Conservation (phyloP, 2,329 filamentous ascomycete species). For the Colletotrichum karsti region DNA sequence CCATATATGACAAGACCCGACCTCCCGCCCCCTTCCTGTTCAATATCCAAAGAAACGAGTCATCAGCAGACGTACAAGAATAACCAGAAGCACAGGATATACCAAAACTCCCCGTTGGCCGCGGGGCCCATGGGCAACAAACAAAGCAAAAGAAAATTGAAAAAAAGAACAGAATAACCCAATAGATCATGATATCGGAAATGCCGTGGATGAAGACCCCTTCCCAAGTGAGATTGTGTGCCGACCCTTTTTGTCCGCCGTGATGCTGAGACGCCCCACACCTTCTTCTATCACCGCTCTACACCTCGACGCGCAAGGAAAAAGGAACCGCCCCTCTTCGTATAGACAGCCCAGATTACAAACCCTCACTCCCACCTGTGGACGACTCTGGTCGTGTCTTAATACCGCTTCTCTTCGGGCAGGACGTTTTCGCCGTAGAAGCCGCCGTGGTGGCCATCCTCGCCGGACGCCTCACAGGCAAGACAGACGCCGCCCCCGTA, state of each 20-base stretch:
- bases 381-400: not conserved
- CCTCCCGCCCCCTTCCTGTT: no score
- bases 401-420: constrained; percentile 57
- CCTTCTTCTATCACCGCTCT: constrained; percentile 4
- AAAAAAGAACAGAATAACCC: not conserved
- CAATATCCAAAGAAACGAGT: no score
- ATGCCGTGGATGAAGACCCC: not conserved
- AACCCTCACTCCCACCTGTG: not conserved
- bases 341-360: constrained; percentile 1
- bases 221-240: not conserved
- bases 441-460: constrained; percentile 51
- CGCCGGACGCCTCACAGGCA: constrained; percentile 59
- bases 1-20: no score
- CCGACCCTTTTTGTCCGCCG: not conserved
- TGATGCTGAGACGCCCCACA: constrained; percentile 7
- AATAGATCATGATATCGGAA: not conserved
- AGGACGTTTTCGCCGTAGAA: constrained; percentile 65
- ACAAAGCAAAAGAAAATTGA: not conserved
- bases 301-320: not conserved
- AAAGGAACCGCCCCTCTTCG: not conserved
- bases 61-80: no score
- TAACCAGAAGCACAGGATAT: not conserved
- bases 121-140: not conserved
- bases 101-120: not conserved
- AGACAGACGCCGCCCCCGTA: constrained; percentile 67